Evolutionary conservation across 768 basidiomycete genomes (phyloP).

Genomic region (Cantharellus anzutake): DNA sequence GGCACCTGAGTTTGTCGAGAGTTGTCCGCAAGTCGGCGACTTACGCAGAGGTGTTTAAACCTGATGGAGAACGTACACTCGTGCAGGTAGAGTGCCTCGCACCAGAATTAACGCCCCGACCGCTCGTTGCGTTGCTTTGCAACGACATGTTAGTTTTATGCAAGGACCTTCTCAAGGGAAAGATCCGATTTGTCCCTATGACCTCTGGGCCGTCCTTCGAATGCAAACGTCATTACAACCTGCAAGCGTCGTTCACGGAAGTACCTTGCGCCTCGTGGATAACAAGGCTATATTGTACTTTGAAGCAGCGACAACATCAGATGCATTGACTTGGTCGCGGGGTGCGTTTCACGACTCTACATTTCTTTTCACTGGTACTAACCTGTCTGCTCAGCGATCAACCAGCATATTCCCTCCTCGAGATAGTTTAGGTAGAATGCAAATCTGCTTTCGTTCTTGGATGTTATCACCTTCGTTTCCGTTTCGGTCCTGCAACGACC

Average conservation of each 20-base stretch:
- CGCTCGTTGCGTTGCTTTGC: conserved; percentile 67
- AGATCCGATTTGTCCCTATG: conserved; percentile 55
- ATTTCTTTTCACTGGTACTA: background rate
- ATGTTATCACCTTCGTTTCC: background rate
- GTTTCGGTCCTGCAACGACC: too few relatives aligned
- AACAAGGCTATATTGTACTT: conserved; percentile 87
- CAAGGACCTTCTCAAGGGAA: conserved; percentile 64
- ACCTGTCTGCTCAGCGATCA: conserved; percentile 39
- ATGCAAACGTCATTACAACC: conserved; percentile 90
- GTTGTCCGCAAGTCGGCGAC: conserved; percentile 73
- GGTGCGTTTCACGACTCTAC: conserved; percentile 25
- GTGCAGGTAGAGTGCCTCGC: conserved; percentile 84
- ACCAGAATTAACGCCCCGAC: conserved; percentile 65
- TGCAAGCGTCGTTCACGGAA: conserved; percentile 77
- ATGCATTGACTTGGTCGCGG: conserved; percentile 80
- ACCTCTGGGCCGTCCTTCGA: conserved; percentile 90
- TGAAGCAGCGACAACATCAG: conserved; percentile 64
- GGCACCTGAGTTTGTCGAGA: conserved; percentile 64
- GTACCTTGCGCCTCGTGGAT: conserved; percentile 71
- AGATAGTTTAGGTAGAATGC: background rate
- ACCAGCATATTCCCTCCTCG: conserved; percentile 70
- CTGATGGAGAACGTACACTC: conserved; percentile 56
- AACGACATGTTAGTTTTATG: conserved; percentile 88
- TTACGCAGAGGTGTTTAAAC: conserved; percentile 60
- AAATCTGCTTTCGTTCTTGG: background rate